These are phyloP conservation scores for Centella asiatica DNA, from an alignment of 129 eudicot species.

Conservation along the genomic window DNA sequence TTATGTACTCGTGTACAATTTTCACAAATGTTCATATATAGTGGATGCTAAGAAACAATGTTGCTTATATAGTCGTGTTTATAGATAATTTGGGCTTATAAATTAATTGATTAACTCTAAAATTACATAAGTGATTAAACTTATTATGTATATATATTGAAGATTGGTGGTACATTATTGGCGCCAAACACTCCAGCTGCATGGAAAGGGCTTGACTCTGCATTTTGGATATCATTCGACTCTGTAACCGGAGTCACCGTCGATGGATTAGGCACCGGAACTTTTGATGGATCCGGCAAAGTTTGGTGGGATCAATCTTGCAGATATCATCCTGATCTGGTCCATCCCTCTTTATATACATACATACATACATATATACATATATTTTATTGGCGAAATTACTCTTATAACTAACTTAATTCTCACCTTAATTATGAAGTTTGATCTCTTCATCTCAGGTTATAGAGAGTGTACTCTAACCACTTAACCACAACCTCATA, in stretches of 20 bases:
- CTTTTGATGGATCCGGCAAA: conserved; percentile 44
- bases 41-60: too few species aligned
- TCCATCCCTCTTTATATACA: conserved; percentile 1
- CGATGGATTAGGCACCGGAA: conserved; percentile 37
- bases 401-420: neutral
- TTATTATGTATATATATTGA: neutral
- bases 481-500: too few species aligned
- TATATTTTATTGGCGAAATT: neutral
- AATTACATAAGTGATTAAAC: neutral
- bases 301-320: conserved; percentile 83
- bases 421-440: too few species aligned
- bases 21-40: too few species aligned
- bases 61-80: too few species aligned
- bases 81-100: too few species aligned
- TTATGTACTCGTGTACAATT: too few species aligned
- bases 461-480: too few species aligned
- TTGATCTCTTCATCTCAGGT: too few species aligned
- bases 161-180: conserved; percentile 46
- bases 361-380: neutral
- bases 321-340: conserved; percentile 47
- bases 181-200: conserved; percentile 42
- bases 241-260: conserved; percentile 35
- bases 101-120: too few species aligned
- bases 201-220: conserved; percentile 49
- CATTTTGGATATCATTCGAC: conserved; percentile 52